phyloP scores from a whole-genome alignment of 2,329 filamentous ascomycete species.

The Calonectria leucothoes region DNA sequence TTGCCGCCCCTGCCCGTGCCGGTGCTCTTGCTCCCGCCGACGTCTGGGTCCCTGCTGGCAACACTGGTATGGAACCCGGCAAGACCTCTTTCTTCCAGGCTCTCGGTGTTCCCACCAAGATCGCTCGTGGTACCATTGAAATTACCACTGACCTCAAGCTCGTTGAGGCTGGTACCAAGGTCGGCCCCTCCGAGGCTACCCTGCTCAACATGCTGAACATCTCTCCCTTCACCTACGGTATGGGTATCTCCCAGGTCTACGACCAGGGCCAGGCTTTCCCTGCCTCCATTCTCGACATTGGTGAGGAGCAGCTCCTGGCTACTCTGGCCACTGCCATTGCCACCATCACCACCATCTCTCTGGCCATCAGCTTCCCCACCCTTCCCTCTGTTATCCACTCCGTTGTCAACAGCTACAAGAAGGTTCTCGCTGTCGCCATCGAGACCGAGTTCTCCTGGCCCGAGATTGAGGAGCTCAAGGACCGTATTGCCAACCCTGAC shows the following conservation, averaged over 20 bases:
- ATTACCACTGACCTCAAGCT: constrained; percentile 98
- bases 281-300: constrained; percentile 87
- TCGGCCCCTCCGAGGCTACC: constrained; percentile 98
- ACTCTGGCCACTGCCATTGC: constrained; percentile 83
- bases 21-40: constrained; percentile 94
- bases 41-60: constrained; percentile 96
- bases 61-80: constrained; percentile 99
- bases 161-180: constrained; percentile 91
- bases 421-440: constrained; percentile 88
- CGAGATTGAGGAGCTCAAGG: constrained; percentile 97
- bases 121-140: constrained; percentile 99
- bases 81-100: constrained; percentile 99
- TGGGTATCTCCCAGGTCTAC: constrained; percentile 97
- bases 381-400: constrained; percentile 97
- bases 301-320: constrained; percentile 92
- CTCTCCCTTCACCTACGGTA: constrained; percentile 99
- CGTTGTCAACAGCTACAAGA: constrained; percentile 98
- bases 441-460: constrained; percentile 94
- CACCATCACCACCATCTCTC: constrained; percentile 90
- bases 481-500: constrained; percentile 99
- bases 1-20: constrained; percentile 96
- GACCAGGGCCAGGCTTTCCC: constrained; percentile 95
- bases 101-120: constrained; percentile 99
- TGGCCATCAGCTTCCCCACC: constrained; percentile 95
- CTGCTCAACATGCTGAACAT: constrained; percentile 99